A percentile compares a stretch with the other conserved stretches of the same genome.
These are phyloP conservation scores for Oenanthe sinensis DNA, from an alignment of 129 eudicot species.

Conservation along the genomic window DNA sequence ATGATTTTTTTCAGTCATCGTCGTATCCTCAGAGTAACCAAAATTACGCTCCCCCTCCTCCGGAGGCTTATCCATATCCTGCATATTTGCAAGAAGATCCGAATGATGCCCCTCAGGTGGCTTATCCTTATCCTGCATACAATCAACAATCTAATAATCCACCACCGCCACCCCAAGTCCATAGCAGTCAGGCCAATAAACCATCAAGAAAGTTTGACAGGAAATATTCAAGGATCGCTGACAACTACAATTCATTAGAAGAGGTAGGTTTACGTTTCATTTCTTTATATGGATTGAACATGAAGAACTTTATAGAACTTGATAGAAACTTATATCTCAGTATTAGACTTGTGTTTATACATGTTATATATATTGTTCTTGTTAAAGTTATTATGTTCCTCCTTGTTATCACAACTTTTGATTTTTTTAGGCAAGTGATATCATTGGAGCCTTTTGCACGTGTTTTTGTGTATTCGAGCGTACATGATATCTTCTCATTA, in stretches of 20 bases:
- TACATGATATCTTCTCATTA: background rate
- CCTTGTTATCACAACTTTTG: background rate
- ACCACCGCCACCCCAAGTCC: slow-evolving; percentile 32
- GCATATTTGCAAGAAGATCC: slow-evolving; percentile 29
- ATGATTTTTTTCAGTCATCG: slow-evolving; percentile 23
- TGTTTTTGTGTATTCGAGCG: background rate
- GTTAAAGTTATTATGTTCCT: background rate
- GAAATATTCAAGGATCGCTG: slow-evolving; percentile 83
- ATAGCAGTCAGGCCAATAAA: slow-evolving; percentile 32
- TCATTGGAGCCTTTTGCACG: background rate
- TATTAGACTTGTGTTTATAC: background rate
- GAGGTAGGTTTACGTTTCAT: slow-evolving; percentile 41
- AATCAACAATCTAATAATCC: slow-evolving; percentile 24
- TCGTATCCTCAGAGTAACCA: slow-evolving; percentile 30
- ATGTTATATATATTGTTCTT: background rate
- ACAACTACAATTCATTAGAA: slow-evolving; percentile 72
- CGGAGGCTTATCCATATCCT: slow-evolving; percentile 33
- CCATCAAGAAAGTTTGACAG: slow-evolving; percentile 60
- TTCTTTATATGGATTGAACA: background rate
- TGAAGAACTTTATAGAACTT: background rate
- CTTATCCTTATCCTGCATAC: slow-evolving; percentile 45
- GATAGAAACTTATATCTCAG: background rate
- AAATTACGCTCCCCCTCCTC: slow-evolving; percentile 14
- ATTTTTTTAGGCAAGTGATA: background rate
- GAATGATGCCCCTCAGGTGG: slow-evolving; percentile 17